These are phyloP conservation scores for Huntiella savannae DNA, from an alignment of 2,329 filamentous ascomycete genomes.

Conservation along the genomic window DNA sequence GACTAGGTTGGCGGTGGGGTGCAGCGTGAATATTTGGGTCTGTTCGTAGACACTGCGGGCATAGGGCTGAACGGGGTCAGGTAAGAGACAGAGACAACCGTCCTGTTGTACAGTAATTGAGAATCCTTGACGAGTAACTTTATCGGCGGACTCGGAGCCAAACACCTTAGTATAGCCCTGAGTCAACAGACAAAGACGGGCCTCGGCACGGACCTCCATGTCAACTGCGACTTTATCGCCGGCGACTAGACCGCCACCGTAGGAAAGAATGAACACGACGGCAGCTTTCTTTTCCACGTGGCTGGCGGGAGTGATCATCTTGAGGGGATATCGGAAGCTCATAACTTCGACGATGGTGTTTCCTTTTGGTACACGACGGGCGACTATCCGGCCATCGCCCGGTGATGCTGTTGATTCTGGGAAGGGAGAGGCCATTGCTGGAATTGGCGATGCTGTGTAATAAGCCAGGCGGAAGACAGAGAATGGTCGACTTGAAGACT, in stretches of 20 bases:
- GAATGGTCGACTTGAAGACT: no score
- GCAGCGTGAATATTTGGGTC: constrained; percentile 54
- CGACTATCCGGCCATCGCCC: constrained; percentile 61
- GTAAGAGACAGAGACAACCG: constrained; percentile 48
- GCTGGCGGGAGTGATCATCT: constrained; percentile 67
- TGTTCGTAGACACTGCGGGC: constrained; percentile 69
- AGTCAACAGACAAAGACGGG: constrained; percentile 48
- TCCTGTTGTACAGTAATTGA: constrained; percentile 29
- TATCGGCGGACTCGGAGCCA: constrained; percentile 44
- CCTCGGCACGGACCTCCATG: constrained; percentile 42
- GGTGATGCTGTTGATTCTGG: constrained; percentile 52
- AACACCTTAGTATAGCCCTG: constrained; percentile 91
- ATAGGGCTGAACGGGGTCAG: constrained; percentile 88
- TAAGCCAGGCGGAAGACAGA: no score
- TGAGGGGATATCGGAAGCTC: constrained; percentile 84
- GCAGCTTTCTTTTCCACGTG: constrained; percentile 45
- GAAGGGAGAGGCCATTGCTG: constrained; percentile 48
- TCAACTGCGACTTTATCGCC: constrained; percentile 64
- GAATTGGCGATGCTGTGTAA: not conserved
- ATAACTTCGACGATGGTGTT: constrained; percentile 54
- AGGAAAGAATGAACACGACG: constrained; percentile 78
- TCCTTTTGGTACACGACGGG: constrained; percentile 50
- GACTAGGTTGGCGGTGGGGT: constrained; percentile 44
- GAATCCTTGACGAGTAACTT: constrained; percentile 39
- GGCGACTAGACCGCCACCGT: constrained; percentile 80